These are phyloP conservation scores for Linnemannia schmuckeri DNA, from an alignment of 192 early-diverging fungal species.

Conservation along the genomic window DNA sequence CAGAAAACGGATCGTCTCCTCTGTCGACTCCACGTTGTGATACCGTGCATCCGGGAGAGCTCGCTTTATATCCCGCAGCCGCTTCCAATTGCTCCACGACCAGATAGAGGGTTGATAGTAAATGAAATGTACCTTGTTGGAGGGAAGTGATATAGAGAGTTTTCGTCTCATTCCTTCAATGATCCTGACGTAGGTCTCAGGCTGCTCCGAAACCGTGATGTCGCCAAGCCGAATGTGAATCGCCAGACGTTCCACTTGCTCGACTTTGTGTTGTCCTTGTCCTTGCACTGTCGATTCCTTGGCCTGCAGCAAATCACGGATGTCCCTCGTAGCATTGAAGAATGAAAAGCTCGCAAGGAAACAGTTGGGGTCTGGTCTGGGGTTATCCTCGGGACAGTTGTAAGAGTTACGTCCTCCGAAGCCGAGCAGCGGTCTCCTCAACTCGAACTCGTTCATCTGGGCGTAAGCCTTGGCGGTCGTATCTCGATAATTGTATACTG, in stretches of 20 bases:
- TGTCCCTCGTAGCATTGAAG: constrained; percentile 22
- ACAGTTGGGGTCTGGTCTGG: constrained; percentile 2
- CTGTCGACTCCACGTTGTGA: constrained; percentile 15
- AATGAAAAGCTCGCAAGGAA: constrained; percentile 14
- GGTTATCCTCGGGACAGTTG: constrained; percentile 4
- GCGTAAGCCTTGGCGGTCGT: not conserved
- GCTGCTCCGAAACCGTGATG: constrained; percentile 10
- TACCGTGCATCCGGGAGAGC: constrained; percentile 10
- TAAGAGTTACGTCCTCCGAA: constrained; percentile 23
- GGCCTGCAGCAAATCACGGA: constrained; percentile 1
- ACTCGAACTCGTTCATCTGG: not conserved
- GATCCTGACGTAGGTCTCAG: constrained; percentile 14
- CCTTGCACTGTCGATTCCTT: not conserved
- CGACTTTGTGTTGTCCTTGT: constrained; percentile 2
- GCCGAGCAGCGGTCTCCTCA: constrained; percentile 1
- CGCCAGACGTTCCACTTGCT: constrained; percentile 11
- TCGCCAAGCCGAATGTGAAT: constrained; percentile 24
- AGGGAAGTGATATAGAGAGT: constrained; percentile 4
- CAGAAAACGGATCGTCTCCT: constrained; percentile 13
- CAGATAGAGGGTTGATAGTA: constrained; percentile 8
- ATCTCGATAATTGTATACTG: not conserved
- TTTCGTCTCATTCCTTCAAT: constrained; percentile 22
- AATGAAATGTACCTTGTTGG: constrained; percentile 8
- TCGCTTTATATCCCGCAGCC: constrained; percentile 4
- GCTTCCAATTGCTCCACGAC: constrained; percentile 13